Base-by-base conservation (phyloP, 2,329 filamentous ascomycete genomes). In the Fusarium goolgardi region DNA sequence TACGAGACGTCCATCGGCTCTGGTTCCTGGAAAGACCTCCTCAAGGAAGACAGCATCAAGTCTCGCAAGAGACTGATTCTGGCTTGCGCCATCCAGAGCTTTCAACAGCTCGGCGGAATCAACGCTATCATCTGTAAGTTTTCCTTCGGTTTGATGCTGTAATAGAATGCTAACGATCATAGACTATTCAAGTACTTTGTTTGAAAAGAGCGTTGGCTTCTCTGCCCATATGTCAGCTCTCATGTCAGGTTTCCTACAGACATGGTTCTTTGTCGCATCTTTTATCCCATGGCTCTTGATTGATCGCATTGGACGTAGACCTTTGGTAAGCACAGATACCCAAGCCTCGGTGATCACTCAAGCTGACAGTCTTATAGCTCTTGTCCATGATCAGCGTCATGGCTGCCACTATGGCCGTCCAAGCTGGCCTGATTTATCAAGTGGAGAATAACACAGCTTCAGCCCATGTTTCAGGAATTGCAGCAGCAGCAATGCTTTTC, bases 201-300 rank as follows among this genome's bases (percentile, higher is more conserved):
- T 86, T 54, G 76, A 83, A 53, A 71, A 79, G 20, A 82, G 80
- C 20, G 76, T 86, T 4, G 77, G 79, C 1, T 79, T 82, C 51
- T 72, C 71, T 20, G 70, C 78, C 2, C 78, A 81, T 43, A 79
- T 84, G 71, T 81, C 84, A 5, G 76, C 83, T 5, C 76, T 86
- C 34, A 83, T 87, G 73, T 82, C 82, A n/a, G 83, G 84, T 34
- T 81, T 85, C 64, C 76, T 85, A 15, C 81, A 85, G 72, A 84
- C 83, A 0, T 82, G 78, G 78, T 80, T 78, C 57, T 81, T 81
- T 55, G 29, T 77, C 13, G 78, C 78, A 3, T 80, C 77, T 10
- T 79, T 76, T 29, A 81, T 84, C 43, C 83, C 67, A 15, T 70
- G 67, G 67, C 45, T 62, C 2, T 11, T 70, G n/a, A 70, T 70